A percentile compares a stretch with the other conserved stretches of the same genome.
These are phyloP conservation scores for Cryphonectria carpinicola DNA, from an alignment of 2,329 filamentous ascomycete species.

Conservation along the genomic window DNA sequence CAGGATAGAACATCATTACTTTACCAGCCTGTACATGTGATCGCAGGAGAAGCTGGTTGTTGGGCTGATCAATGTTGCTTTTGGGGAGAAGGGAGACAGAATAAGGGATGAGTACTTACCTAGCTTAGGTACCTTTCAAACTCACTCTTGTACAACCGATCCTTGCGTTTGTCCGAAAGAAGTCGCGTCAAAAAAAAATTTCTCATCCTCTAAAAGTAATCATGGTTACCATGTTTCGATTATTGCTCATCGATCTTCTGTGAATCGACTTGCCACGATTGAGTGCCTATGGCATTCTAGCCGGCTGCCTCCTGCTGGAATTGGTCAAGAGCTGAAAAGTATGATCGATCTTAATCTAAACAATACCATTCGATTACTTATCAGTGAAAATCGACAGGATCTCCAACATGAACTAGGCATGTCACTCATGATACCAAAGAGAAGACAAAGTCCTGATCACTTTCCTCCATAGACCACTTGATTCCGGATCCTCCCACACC, in stretches of 20 bases:
- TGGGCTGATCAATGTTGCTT: background rate
- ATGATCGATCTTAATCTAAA: background rate
- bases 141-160: background rate
- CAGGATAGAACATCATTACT: background rate
- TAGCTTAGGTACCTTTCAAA: no score
- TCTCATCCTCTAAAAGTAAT: no score
- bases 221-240: no score
- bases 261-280: background rate
- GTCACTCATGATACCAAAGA: background rate
- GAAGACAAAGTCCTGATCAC: background rate
- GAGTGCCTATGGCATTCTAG: background rate
- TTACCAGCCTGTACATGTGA: background rate
- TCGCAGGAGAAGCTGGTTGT: background rate
- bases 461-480: background rate
- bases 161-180: background rate
- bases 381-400: background rate
- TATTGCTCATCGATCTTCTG: background rate
- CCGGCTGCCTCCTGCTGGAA: background rate
- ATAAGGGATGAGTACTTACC: background rate
- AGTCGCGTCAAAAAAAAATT: background rate
- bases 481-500: background rate
- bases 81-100: background rate
- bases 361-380: background rate
- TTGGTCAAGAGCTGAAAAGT: background rate
- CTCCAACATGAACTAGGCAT: background rate